phyloP scores from a whole-genome alignment of 805 yeast genomes.

The Cyberlindnera maclurae region DNA sequence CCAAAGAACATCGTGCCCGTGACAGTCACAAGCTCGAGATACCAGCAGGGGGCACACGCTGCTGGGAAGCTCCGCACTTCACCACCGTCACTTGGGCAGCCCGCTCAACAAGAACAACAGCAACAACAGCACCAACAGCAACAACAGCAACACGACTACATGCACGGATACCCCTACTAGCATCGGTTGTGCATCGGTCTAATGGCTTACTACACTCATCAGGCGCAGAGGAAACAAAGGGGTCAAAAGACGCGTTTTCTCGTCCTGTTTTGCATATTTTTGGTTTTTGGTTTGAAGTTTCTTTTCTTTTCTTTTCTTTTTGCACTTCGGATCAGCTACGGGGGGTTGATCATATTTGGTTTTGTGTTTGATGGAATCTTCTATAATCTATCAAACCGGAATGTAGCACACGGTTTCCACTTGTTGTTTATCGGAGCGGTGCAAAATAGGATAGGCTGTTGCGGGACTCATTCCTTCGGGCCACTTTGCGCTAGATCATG shows the following conservation, averaged over 20 bases:
- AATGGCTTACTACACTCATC: conserved; percentile 1
- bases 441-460: no score
- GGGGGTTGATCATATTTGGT: no score
- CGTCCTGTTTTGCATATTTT: no score
- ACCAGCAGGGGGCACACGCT: conserved; percentile 8
- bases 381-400: no score
- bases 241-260: not conserved
- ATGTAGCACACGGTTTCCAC: no score
- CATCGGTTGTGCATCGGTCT: not conserved
- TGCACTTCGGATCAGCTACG: no score
- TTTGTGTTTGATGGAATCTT: no score
- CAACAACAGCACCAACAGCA: conserved; percentile 1
- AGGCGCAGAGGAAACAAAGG: not conserved
- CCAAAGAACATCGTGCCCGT: conserved; percentile 25
- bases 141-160: not conserved
- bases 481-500: no score
- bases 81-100: not conserved
- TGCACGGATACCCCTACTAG: conserved; percentile 1
- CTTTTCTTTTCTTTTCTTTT: no score
- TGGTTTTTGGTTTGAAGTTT: no score
- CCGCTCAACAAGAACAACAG: not conserved
- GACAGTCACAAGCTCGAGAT: conserved; percentile 21
- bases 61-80: not conserved
- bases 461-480: no score
- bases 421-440: no score